Evolutionary conservation across 306 rosid genomes (phyloP), one percentile per base, ranked within the genome.

Genomic region (Fragaria nilgerrensis): DNA sequence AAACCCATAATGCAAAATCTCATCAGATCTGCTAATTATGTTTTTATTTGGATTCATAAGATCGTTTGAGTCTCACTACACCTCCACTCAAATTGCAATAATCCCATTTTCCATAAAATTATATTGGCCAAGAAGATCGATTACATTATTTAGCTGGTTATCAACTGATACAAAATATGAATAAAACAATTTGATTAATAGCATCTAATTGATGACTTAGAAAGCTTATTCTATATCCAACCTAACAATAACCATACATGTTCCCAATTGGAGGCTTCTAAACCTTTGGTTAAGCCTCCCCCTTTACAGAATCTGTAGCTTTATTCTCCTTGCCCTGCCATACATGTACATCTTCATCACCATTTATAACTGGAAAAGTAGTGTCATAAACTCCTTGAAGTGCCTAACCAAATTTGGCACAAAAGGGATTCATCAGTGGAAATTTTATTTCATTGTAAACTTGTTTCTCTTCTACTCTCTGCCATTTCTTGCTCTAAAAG

Each of bases 271-370:
- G 75, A 77, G 78, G 79, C 74, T 74, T 45, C 65, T 77, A 84
- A 74, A 82, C 87, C 88, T 89, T 81, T 64, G 80, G 81, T 79
- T 79, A 86, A 81, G 73, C 88, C 84, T 74, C 39, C 82, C 87
- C 90, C 83, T 65, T 74, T 41, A 76, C 79, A 70, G 15, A 50
- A 72, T 70, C 44, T 70, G 79, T 81, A 81, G 83, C 75, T 82
- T 22, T 17, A 29, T 72, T 84, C 74, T 77, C 78, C 84, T 41
- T 70, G 27, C n/a, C 70, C 36, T 63, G 74, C 62, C 75, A 62
- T 62, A 72, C 78, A 80, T 86, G 79, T 87, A 89, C 88, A 89
- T 36, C 62, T 56, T 61, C 67, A 27, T 76, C 82, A 83, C 78
- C 86, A 78, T 37, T 37, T 39, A 39, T 81, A 77, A 78, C 64